These are phyloP conservation scores for Yamadazyma diospyri DNA, from an alignment of 1,139 yeast species.

Conservation along the genomic window DNA sequence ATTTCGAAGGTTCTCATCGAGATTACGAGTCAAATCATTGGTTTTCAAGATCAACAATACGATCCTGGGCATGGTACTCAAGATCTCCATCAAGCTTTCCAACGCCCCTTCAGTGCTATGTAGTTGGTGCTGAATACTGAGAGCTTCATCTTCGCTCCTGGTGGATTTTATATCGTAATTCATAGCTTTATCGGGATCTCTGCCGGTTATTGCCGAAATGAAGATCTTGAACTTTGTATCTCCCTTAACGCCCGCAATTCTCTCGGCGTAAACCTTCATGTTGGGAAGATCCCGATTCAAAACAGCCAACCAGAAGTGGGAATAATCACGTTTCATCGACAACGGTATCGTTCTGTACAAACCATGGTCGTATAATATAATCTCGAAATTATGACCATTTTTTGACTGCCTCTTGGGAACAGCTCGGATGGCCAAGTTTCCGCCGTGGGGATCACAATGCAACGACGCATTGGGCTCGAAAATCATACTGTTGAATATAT, in stretches of 20 bases:
- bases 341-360: conserved; percentile 82
- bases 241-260: conserved; percentile 78
- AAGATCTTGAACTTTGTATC: conserved; percentile 74
- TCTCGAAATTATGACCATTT: conserved; percentile 78
- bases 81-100: conserved; percentile 73
- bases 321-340: conserved; percentile 74
- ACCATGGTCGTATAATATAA: conserved; percentile 92
- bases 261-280: conserved; percentile 72
- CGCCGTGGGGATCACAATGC: conserved; percentile 99
- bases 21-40: conserved; percentile 83
- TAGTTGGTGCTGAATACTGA: conserved; percentile 61
- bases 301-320: conserved; percentile 90
- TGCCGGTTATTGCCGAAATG: conserved; percentile 92
- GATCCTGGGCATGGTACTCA: conserved; percentile 79
- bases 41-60: conserved; percentile 87
- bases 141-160: conserved; percentile 49
- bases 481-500: conserved; percentile 91
- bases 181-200: conserved; percentile 47
- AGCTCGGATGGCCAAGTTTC: conserved; percentile 79
- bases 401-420: conserved; percentile 19
- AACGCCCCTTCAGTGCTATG: conserved; percentile 57
- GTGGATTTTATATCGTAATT: conserved; percentile 53
- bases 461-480: conserved; percentile 88
- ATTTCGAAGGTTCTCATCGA: conserved; percentile 78
- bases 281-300: conserved; percentile 62